phyloP scores from a whole-genome alignment of 352 stramenopile species.

The Pythium scleroteichum region DNA sequence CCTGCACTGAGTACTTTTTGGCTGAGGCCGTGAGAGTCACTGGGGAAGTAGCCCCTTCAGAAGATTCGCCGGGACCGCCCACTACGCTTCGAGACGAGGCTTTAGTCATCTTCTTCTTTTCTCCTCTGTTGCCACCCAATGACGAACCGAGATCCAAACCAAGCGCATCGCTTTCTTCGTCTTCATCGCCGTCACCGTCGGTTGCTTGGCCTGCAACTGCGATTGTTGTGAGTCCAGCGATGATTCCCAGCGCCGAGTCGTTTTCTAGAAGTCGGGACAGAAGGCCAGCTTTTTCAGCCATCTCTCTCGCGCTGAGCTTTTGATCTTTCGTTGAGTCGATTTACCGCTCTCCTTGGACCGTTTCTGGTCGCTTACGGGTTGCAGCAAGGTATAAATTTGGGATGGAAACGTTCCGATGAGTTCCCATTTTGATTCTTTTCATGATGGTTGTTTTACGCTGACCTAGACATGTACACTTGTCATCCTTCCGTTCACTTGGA shows the following conservation, averaged over 20 bases:
- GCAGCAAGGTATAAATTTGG: neutral
- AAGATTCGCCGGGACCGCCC: neutral
- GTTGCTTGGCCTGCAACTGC: slow-evolving; percentile 1
- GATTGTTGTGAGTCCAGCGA: slow-evolving; percentile 48
- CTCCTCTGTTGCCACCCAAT: neutral
- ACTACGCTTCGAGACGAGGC: neutral
- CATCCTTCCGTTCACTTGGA: slow-evolving; percentile 2
- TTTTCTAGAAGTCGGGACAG: slow-evolving; percentile 39
- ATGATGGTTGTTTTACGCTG: neutral
- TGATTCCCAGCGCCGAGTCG: slow-evolving; percentile 57
- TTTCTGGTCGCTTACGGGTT: neutral
- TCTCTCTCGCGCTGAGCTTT: neutral
- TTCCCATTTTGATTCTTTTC: slow-evolving; percentile 5
- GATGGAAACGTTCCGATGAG: slow-evolving; percentile 9
- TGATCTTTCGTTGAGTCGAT: no score
- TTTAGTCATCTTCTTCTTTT: slow-evolving; percentile 25
- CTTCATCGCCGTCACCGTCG: slow-evolving; percentile 6
- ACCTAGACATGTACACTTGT: neutral
- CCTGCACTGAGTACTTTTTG: slow-evolving; percentile 65
- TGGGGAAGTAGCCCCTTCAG: neutral
- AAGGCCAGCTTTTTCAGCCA: slow-evolving; percentile 10
- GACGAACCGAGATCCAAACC: neutral
- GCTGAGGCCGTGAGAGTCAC: slow-evolving; percentile 14
- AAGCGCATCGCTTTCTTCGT: slow-evolving; percentile 3
- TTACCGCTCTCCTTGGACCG: neutral